phyloP scores from a whole-genome alignment of 1,284 basidiomycete genomes.

The Omphalotus olearius region DNA sequence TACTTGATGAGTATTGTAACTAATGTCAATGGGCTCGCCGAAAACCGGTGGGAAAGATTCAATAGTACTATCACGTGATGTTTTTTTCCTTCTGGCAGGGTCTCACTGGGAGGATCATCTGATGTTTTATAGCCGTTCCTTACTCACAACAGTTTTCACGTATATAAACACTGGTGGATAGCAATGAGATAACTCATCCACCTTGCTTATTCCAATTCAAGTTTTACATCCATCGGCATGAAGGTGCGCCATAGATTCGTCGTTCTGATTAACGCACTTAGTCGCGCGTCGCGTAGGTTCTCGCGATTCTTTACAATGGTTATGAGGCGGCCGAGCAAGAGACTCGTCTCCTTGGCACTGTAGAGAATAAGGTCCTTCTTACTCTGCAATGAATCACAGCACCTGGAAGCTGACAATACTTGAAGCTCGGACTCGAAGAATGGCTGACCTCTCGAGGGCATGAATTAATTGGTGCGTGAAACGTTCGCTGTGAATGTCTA shows the following conservation, averaged over 20 bases:
- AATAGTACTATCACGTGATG: too few relatives aligned
- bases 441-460: constrained; percentile 79
- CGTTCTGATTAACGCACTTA: too few relatives aligned
- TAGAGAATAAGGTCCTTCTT: constrained; percentile 73
- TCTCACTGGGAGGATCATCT: too few relatives aligned
- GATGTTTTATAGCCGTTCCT: background rate
- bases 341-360: constrained; percentile 83
- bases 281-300: constrained; percentile 43
- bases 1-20: background rate
- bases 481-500: background rate
- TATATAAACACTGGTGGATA: constrained; percentile 4
- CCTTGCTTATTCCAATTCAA: background rate
- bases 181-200: background rate
- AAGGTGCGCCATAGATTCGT: constrained; percentile 24
- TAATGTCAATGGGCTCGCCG: background rate
- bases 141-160: constrained; percentile 1
- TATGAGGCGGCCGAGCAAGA: constrained; percentile 73
- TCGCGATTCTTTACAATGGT: constrained; percentile 81
- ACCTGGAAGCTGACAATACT: background rate
- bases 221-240: constrained; percentile 23
- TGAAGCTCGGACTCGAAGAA: constrained; percentile 65
- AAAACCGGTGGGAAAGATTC: background rate
- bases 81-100: too few relatives aligned
- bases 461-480: constrained; percentile 59
- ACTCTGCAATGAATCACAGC: background rate